A percentile compares a stretch with the other conserved stretches of the same genome.
These are phyloP conservation scores for Fusarium duplospermum DNA, from an alignment of 2,329 filamentous ascomycete species.

Conservation along the genomic window DNA sequence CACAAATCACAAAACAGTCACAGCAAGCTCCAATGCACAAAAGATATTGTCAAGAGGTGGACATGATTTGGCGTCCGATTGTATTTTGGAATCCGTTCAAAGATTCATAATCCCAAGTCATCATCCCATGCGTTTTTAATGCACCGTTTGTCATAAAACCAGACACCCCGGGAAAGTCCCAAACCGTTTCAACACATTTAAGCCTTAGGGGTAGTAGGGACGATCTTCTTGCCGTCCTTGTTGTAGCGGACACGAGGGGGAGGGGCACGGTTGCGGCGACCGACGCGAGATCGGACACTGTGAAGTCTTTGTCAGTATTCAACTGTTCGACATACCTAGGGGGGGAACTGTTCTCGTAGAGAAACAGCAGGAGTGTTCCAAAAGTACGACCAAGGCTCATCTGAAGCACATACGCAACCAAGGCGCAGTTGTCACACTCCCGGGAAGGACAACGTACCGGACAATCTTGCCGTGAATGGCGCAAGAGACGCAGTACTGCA, in stretches of 20 bases:
- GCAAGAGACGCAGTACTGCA: conserved; percentile 99
- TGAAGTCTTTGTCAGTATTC: conserved; percentile 56
- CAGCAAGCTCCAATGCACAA: background rate
- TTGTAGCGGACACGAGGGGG: conserved; percentile 99
- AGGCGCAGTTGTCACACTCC: conserved; percentile 69
- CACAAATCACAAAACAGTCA: background rate
- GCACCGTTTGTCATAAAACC: conserved; percentile 50
- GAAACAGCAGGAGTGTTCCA: conserved; percentile 47
- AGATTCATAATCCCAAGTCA: conserved; percentile 49
- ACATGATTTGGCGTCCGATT: conserved; percentile 45
- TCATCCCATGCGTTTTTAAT: conserved; percentile 53
- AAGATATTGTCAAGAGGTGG: conserved; percentile 24
- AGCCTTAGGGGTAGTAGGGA: conserved; percentile 70
- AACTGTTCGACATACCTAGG: conserved; percentile 44
- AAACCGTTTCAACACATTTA: conserved; percentile 48
- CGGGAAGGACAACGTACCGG: conserved; percentile 81
- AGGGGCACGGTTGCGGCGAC: conserved; percentile 98
- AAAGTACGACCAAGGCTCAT: conserved; percentile 70
- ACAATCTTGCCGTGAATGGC: conserved; percentile 99
- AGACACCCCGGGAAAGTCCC: conserved; percentile 50
- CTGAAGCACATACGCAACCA: conserved; percentile 62
- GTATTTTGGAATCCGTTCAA: conserved; percentile 45
- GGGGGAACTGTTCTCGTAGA: conserved; percentile 1
- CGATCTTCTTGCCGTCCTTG: conserved; percentile 99
- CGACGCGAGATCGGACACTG: conserved; percentile 96